Evolutionary conservation across 768 basidiomycete species (phyloP), one percentile per base, ranked within the genome.

Genomic region (Pulveroboletus sp.): DNA sequence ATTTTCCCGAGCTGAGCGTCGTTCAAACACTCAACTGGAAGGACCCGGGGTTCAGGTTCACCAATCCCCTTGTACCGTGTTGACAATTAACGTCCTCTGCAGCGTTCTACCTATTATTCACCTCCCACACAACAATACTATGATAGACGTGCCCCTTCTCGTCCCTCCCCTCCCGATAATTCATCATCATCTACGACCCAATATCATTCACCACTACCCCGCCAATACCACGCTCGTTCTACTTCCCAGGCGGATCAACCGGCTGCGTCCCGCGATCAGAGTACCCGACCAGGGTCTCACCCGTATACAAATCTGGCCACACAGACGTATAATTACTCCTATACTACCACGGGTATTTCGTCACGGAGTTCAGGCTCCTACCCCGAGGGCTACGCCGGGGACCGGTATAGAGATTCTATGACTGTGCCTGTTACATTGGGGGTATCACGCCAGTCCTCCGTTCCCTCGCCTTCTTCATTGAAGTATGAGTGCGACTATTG

Each of bases 401-500:
- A 53, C 43, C 58, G 56, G 16, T 51, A 62, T 22, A 55, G 54
- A 50, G 65, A 61, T 32, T 16, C 45, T 14, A 35, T 47, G 48
- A 32, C 23, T 35, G 42, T 46, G 20, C 40, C 51, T 7, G 41
- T 43, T 37, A 38, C 39, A 20, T 35, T 54, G 24, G 67, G 60
- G 34, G 20, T 46, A 22, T 49, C 47, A 11, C 53, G 54, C 27
- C 59, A 56, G 31, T 38, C 58, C 11, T 51, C 68, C 10, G 17
- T 51, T n/a, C 17, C 64, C 19, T 55, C 50, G 51, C 47, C 73
- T 39, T 68, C 77, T 19, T 45, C 67, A 16, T 59, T 75, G 47
- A 86, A 83, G 67, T 89, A 90, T 60, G 86, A 88, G 57, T 91
- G 88, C 60, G 69, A 65, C 27, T 88, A 85, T 66, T 91, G 88